phyloP scores from a whole-genome alignment of 306 rosid genomes.

The Urtica urens region DNA sequence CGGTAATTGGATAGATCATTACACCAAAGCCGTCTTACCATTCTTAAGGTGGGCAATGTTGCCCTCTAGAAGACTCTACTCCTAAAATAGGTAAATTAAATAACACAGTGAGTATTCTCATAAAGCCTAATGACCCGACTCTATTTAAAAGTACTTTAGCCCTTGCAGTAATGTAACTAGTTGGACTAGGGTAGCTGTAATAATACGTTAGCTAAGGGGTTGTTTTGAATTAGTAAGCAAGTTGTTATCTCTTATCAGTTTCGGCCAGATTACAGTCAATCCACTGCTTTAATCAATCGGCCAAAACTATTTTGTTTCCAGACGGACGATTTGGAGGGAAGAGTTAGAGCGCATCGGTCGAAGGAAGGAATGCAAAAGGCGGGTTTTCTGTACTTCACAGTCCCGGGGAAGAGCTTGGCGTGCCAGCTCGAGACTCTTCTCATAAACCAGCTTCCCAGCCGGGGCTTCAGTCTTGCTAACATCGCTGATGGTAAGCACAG shows the following conservation, averaged over 20 bases:
- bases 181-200: no score
- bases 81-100: no score
- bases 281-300: background rate
- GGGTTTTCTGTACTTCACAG: constrained; percentile 51
- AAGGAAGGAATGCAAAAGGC: constrained; percentile 68
- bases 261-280: background rate
- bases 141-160: no score
- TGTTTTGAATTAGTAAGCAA: no score
- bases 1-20: no score
- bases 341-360: constrained; percentile 53
- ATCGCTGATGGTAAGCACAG: constrained; percentile 77
- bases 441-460: constrained; percentile 75
- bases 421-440: constrained; percentile 85
- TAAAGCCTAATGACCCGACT: no score
- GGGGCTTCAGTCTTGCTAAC: constrained; percentile 55
- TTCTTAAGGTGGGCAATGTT: no score
- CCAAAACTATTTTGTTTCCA: constrained; percentile 9
- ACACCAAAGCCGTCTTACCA: no score
- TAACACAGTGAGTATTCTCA: no score
- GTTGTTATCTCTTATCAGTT: background rate
- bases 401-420: constrained; percentile 74
- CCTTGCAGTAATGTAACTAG: no score
- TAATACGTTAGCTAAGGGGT: no score
- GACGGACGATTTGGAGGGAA: constrained; percentile 82
- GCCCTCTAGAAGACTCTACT: no score